These are phyloP conservation scores for Chamaecyparis obtusa DNA, from an alignment of 75 land plant species.

Conservation along the genomic window DNA sequence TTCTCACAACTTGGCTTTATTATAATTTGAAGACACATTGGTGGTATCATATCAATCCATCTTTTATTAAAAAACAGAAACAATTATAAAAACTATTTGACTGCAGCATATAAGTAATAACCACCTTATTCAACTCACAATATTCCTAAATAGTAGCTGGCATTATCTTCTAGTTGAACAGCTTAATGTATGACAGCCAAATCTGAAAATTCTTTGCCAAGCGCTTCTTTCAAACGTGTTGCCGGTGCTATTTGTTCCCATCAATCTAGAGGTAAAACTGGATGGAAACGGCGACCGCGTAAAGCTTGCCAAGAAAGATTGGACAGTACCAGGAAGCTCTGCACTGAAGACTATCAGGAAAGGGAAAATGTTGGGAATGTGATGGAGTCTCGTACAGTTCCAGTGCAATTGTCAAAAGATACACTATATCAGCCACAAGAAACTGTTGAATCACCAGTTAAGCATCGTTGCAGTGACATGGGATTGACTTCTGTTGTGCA, in stretches of 20 bases:
- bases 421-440: too few relatives aligned
- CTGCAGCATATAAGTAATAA: too few relatives aligned
- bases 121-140: too few relatives aligned
- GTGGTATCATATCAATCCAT: background rate
- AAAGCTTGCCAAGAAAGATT: conserved; percentile 69
- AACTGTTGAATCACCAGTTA: too few relatives aligned
- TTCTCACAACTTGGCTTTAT: background rate
- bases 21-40: background rate
- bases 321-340: conserved; percentile 60
- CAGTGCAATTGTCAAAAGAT: too few relatives aligned
- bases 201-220: too few relatives aligned
- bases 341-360: conserved; percentile 27
- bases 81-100: too few relatives aligned
- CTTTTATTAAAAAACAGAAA: too few relatives aligned
- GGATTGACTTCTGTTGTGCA: background rate
- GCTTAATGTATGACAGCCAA: too few relatives aligned
- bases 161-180: background rate
- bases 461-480: too few relatives aligned
- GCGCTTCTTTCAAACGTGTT: too few relatives aligned
- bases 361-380: background rate
- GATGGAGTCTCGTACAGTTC: conserved; percentile 8
- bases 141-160: background rate
- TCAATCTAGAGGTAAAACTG: conserved; percentile 33
- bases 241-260: too few relatives aligned
- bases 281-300: conserved; percentile 60